Percentiles rank a stretch among this genome's conserved stretches.
phyloP scores from a whole-genome alignment of 345 rosid species.

The Barbarea vulgaris region DNA sequence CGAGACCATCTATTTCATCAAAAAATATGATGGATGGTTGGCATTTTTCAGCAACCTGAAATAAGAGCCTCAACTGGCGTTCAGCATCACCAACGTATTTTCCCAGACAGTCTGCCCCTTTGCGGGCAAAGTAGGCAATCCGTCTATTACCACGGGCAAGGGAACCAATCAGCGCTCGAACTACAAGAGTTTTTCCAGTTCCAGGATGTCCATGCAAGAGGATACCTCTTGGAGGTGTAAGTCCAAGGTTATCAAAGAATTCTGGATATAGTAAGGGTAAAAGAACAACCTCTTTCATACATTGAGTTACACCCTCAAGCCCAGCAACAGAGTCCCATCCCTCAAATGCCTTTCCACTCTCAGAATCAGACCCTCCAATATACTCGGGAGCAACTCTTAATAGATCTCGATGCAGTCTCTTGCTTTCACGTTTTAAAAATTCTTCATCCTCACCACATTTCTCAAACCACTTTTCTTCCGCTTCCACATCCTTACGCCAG shows the following conservation, averaged over 20 bases:
- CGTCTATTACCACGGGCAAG: conserved; percentile 87
- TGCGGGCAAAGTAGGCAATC: conserved; percentile 97
- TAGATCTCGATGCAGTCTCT: conserved; percentile 89
- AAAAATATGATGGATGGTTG: conserved; percentile 97
- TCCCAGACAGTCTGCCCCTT: conserved; percentile 99
- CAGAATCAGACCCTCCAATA: conserved; percentile 78
- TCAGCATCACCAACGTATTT: conserved; percentile 99
- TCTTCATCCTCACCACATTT: conserved; percentile 99
- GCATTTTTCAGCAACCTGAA: conserved; percentile 98
- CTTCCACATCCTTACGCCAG: conserved; percentile 88
- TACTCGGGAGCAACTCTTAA: conserved; percentile 94
- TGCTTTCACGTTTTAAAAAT: conserved; percentile 95
- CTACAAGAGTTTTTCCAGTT: conserved; percentile 97
- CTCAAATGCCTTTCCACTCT: conserved; percentile 56
- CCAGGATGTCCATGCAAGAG: conserved; percentile 99
- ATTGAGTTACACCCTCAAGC: conserved; percentile 83
- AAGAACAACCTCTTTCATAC: conserved; percentile 97
- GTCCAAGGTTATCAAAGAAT: conserved; percentile 85
- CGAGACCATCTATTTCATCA: conserved; percentile 98
- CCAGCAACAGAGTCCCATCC: conserved; percentile 99
- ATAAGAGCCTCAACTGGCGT: conserved; percentile 95
- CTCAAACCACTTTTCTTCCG: conserved; percentile 98
- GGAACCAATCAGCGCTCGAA: conserved; percentile 92
- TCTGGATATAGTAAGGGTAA: conserved; percentile 94
- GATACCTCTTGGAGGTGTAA: conserved; percentile 96